Evolutionary conservation across 2,329 filamentous ascomycete species (phyloP), one percentile per base, ranked within the genome.

Genomic region (Arthrinium puccinioides): DNA sequence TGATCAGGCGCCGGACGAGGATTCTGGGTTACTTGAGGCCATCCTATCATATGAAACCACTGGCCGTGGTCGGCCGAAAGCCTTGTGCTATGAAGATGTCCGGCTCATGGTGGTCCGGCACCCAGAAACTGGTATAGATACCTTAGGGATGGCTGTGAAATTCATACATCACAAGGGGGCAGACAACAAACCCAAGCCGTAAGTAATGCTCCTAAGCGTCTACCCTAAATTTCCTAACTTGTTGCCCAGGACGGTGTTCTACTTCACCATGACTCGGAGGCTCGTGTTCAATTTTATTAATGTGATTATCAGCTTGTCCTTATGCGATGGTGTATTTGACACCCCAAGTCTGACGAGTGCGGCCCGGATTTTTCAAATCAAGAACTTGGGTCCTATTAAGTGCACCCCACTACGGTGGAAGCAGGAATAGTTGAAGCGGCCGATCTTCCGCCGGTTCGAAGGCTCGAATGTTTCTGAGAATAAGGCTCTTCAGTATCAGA

Each of bases 21-120:
- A 52, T 25, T 55, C 44, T 6, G 36, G 41, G 25, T 19, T 48
- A n/a, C 37, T 58, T 1, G 29, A 52, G 9, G 36, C 44, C 13
- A 29, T 37, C n/a, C 23, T 37, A n/a, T 36, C 32, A 9, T 19
- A 53, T 36, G 44, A 57, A 44, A 47, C 30, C 16, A 31, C 28
- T 6, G 25, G 42, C 27, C 42, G 46, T 14, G 42, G 48, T 28
- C 47, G 47, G 11, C 49, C 43, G 0, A 57, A 57, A 38, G 47
- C 48, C 14, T 48, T 58, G 20, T 58, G 29, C 35, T 59, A 58
- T 30, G 34, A 57, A 41, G 53, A 59, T 16, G 54, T 59, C 16
- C 27, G 37, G 6, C 39, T 59, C n/a, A 55, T 56, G 21, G 45
- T 59, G 18, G 29, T 56, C 3, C 39, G 38, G n/a, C 36, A 59